These are phyloP conservation scores for Backusella macrospora DNA, from an alignment of 192 early-diverging fungal species.

Conservation along the genomic window DNA sequence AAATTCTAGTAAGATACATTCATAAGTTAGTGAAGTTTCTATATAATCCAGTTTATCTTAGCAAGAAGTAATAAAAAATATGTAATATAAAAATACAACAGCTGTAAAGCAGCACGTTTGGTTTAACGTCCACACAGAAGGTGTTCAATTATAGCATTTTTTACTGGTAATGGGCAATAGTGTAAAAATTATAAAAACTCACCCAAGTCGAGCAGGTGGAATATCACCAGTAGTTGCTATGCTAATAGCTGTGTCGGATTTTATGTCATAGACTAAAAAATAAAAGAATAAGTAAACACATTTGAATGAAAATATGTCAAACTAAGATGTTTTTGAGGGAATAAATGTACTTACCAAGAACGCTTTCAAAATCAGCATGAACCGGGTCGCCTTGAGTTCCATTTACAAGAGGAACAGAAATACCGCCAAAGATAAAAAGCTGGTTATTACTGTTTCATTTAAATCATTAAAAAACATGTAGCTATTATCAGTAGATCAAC, in stretches of 20 bases:
- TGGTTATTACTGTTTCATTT: constrained; percentile 21
- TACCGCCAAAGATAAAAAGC: constrained; percentile 22
- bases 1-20: not conserved
- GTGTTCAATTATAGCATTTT: not conserved
- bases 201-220: constrained; percentile 15
- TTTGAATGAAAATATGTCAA: no score
- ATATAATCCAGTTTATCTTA: not conserved
- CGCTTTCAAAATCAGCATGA: constrained; percentile 25
- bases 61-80: no score
- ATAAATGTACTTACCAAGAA: constrained; percentile 7
- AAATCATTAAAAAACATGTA: not conserved
- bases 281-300: not conserved
- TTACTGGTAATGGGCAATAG: not conserved
- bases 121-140: not conserved
- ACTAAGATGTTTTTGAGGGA: not conserved
- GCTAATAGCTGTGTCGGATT: not conserved
- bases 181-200: not conserved
- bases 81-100: no score
- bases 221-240: constrained; percentile 30
- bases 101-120: no score
- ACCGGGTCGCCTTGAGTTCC: not conserved
- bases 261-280: constrained; percentile 20
- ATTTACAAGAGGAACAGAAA: not conserved
- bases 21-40: no score
- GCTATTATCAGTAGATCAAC: not conserved